Conservation (phyloP, 2,329 filamentous ascomycete species). For the Lasiodiplodia theobromae region DNA sequence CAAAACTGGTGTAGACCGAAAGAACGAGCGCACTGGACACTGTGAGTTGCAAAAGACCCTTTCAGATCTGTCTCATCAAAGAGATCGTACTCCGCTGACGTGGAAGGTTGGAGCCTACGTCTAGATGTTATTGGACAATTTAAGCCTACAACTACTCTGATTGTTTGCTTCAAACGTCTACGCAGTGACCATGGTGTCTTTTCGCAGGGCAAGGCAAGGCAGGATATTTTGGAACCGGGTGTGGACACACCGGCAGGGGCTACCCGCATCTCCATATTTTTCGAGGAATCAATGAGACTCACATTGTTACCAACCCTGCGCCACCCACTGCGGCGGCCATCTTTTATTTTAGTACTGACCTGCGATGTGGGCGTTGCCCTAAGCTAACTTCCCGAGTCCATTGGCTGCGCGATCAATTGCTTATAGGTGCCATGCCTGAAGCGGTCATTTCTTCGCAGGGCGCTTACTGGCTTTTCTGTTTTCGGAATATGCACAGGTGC, state of each 20-base stretch:
- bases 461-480: neutral
- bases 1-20: constrained; percentile 32
- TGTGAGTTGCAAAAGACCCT: too few species aligned
- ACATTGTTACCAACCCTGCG: neutral
- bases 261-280: neutral
- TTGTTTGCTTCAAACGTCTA: too few species aligned
- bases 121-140: too few species aligned
- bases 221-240: too few species aligned
- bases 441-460: neutral
- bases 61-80: too few species aligned
- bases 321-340: neutral
- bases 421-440: neutral
- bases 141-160: too few species aligned
- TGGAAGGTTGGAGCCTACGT: too few species aligned
- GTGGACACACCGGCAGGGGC: neutral
- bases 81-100: too few species aligned
- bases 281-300: neutral
- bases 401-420: neutral
- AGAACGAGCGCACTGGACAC: neutral
- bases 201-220: too few species aligned
- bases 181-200: too few species aligned
- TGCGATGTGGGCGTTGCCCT: neutral
- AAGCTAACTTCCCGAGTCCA: neutral
- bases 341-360: neutral
- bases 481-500: neutral